Conservation (phyloP, 306 rosid genomes). For the Prunus kanzakura region DNA sequence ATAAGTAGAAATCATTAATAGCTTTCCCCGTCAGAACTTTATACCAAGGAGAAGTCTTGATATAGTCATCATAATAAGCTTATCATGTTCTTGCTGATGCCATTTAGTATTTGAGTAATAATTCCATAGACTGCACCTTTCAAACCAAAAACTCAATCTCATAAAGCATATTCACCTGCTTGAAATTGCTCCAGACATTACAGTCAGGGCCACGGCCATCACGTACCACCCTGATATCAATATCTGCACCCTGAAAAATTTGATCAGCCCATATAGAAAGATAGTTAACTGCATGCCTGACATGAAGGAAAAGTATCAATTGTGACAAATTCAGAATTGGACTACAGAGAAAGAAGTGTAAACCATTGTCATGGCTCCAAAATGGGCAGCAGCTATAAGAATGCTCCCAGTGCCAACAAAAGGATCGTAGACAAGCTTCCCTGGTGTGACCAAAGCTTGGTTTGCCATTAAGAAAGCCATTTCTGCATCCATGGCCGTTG, state of each 20-base stretch:
- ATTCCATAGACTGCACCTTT: constrained; percentile 2
- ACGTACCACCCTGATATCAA: constrained; percentile 95
- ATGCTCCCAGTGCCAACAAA: constrained; percentile 97
- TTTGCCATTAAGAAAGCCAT: constrained; percentile 96
- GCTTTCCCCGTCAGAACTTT: background rate
- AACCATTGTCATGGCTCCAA: constrained; percentile 98
- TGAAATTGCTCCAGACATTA: constrained; percentile 97
- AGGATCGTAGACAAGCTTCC: constrained; percentile 88
- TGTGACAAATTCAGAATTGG: background rate
- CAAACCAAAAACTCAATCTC: constrained; percentile 10
- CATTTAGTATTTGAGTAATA: background rate
- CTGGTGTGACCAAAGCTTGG: constrained; percentile 73
- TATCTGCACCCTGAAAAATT: constrained; percentile 89
- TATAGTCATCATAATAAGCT: background rate
- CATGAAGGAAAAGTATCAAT: constrained; percentile 5
- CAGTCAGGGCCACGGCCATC: constrained; percentile 98
- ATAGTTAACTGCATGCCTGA: constrained; percentile 12
- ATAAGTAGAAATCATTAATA: background rate
- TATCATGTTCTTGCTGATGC: background rate
- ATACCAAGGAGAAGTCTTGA: background rate
- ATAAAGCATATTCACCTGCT: constrained; percentile 62
- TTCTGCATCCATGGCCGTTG: constrained; percentile 99
- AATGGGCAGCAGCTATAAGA: constrained; percentile 90
- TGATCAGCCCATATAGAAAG: constrained; percentile 28
- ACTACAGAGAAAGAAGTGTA: constrained; percentile 19